Percentiles rank a stretch among this genome's conserved stretches.
phyloP scores from a whole-genome alignment of 371 early-diverging fungal genomes.

The Circinella umbellata region DNA sequence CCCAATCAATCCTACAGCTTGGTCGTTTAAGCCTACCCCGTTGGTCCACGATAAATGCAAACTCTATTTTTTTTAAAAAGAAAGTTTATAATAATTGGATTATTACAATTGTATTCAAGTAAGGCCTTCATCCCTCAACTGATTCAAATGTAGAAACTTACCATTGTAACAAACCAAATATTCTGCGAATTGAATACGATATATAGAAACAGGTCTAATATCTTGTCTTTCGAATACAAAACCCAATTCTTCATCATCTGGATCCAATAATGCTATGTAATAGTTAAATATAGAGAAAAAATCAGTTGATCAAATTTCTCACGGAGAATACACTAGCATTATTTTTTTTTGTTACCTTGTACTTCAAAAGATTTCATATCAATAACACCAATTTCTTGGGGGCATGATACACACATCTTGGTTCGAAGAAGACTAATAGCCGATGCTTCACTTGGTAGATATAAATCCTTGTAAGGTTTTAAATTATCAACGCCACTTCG shows the following conservation, averaged over 20 bases:
- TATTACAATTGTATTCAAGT: too few relatives aligned
- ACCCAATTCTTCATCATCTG: slow-evolving; percentile 38
- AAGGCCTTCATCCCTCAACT: too few relatives aligned
- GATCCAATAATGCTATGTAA: slow-evolving; percentile 34
- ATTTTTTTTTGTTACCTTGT: slow-evolving; percentile 22
- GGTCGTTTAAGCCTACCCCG: slow-evolving; percentile 39
- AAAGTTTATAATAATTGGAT: slow-evolving; percentile 5
- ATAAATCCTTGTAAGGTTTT: slow-evolving; percentile 83
- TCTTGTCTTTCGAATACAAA: slow-evolving; percentile 31
- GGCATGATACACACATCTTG: slow-evolving; percentile 90
- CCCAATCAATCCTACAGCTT: slow-evolving; percentile 49
- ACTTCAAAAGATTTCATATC: slow-evolving; percentile 78
- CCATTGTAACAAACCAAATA: slow-evolving; percentile 88
- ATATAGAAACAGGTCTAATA: slow-evolving; percentile 75
- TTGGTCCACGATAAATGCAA: slow-evolving; percentile 90
- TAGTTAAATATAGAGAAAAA: neutral
- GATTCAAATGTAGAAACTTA: slow-evolving; percentile 1
- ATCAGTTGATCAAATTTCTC: neutral
- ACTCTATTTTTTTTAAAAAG: slow-evolving; percentile 75
- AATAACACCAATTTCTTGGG: slow-evolving; percentile 92
- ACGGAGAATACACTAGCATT: neutral
- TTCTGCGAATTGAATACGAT: slow-evolving; percentile 73
- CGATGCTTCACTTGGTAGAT: slow-evolving; percentile 88
- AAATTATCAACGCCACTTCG: slow-evolving; percentile 57
- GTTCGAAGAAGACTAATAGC: slow-evolving; percentile 83